Evolutionary conservation across 2,329 filamentous ascomycete species (phyloP).

Genomic region (Trichoderma aggressivum): DNA sequence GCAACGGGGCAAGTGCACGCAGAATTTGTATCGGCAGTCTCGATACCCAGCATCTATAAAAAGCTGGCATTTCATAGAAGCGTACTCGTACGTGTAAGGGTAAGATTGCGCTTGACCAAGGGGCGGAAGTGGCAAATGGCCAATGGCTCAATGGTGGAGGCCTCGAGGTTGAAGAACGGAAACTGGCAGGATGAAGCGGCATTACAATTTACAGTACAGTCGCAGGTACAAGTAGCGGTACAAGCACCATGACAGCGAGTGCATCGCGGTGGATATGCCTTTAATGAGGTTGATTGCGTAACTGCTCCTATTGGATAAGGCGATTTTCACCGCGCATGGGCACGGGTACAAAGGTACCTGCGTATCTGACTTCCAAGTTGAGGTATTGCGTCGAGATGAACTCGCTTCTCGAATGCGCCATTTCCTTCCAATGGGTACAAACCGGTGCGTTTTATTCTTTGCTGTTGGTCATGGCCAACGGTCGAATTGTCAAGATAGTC

Average conservation of each 20-base stretch:
- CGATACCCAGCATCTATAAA: constrained; percentile 1
- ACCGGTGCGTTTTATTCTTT: not conserved
- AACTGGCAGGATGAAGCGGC: not conserved
- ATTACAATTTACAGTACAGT: too few relatives aligned
- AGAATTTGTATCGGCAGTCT: not conserved
- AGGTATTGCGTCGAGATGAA: not conserved
- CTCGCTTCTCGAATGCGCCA: constrained; percentile 18
- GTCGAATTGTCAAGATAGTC: not conserved
- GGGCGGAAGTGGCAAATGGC: not conserved
- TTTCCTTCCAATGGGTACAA: not conserved
- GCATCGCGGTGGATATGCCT: constrained; percentile 15
- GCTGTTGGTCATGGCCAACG: not conserved
- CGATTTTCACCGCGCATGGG: not conserved
- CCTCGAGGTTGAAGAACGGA: constrained; percentile 6
- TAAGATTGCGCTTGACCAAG: constrained; percentile 7
- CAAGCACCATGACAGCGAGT: not conserved
- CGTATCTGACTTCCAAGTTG: not conserved
- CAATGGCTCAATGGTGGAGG: not conserved
- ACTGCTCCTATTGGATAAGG: constrained; percentile 11
- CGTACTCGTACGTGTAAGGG: too few relatives aligned
- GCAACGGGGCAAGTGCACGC: not conserved
- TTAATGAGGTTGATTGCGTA: constrained; percentile 6
- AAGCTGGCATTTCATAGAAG: not conserved
- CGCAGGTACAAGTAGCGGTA: not conserved
- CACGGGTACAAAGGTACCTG: not conserved